A percentile compares a stretch with the other conserved stretches of the same genome.
Evolutionary conservation across 139 green algal genomes (phyloP).

Genomic region (Coelastrella sp.): DNA sequence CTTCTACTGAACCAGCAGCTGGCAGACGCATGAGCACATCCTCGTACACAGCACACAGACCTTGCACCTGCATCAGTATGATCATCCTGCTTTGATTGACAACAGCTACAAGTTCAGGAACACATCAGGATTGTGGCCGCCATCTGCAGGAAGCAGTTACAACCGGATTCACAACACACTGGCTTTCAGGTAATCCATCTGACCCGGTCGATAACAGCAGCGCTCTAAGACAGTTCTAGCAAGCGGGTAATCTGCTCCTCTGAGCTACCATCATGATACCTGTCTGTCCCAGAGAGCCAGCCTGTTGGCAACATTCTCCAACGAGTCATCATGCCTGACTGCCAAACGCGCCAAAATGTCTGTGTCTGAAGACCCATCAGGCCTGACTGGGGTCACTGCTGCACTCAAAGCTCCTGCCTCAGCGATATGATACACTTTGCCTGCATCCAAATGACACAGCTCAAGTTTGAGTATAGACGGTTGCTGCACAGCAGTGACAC

Average conservation of each 20-base stretch:
- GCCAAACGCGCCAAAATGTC: conserved; percentile 55
- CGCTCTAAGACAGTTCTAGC: too few relatives aligned
- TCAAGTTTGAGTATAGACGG: background rate
- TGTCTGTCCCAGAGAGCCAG: conserved; percentile 70
- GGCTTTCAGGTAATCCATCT: too few relatives aligned
- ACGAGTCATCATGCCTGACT: conserved; percentile 74
- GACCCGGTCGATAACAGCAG: too few relatives aligned
- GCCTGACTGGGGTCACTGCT: conserved; percentile 15
- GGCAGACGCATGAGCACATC: conserved; percentile 58
- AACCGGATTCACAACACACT: too few relatives aligned
- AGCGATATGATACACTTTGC: conserved; percentile 47
- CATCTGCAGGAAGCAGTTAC: background rate
- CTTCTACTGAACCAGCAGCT: conserved; percentile 9
- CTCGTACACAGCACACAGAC: conserved; percentile 60
- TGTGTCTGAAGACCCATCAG: conserved; percentile 47
- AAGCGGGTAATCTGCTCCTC: too few relatives aligned
- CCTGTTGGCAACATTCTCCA: conserved; percentile 74
- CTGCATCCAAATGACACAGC: background rate
- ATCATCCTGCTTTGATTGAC: too few relatives aligned
- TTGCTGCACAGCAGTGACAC: background rate
- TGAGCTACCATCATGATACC: too few relatives aligned
- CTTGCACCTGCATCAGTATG: conserved; percentile 47
- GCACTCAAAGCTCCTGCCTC: conserved; percentile 26
- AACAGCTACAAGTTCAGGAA: too few relatives aligned
- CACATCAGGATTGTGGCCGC: too few relatives aligned